Percentiles rank a stretch among this genome's conserved stretches.
phyloP scores from a whole-genome alignment of 2,329 filamentous ascomycete genomes.

The Aspergillus calidoustus region DNA sequence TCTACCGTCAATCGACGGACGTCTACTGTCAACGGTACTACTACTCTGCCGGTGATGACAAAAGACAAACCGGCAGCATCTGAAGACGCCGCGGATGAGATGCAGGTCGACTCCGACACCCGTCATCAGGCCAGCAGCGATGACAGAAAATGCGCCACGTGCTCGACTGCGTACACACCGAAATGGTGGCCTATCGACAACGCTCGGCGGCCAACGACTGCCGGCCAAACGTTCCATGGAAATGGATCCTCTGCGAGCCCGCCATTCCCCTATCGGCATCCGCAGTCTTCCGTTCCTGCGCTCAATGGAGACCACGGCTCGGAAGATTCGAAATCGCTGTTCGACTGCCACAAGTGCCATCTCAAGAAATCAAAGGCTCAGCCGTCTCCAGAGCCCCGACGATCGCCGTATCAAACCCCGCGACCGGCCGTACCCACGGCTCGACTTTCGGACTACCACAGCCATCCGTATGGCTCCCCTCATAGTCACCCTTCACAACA shows the following conservation, averaged over 20 bases:
- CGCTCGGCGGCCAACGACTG: slow-evolving; percentile 56
- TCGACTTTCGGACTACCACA: slow-evolving; percentile 36
- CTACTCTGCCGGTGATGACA: slow-evolving; percentile 21
- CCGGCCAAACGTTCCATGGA: slow-evolving; percentile 54
- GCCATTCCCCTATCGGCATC: slow-evolving; percentile 32
- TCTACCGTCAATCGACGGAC: slow-evolving; percentile 55
- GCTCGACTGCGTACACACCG: slow-evolving; percentile 47
- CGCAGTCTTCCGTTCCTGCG: slow-evolving; percentile 31
- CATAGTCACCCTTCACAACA: slow-evolving; percentile 32
- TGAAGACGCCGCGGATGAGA: slow-evolving; percentile 33
- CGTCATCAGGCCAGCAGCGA: slow-evolving; percentile 25
- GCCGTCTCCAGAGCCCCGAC: slow-evolving; percentile 39
- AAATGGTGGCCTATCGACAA: slow-evolving; percentile 66
- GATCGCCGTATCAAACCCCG: slow-evolving; percentile 39
- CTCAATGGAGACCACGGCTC: slow-evolving; percentile 35
- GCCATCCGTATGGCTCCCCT: slow-evolving; percentile 37
- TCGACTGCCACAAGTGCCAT: slow-evolving; percentile 77
- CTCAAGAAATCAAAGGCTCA: slow-evolving; percentile 47
- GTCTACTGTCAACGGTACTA: slow-evolving; percentile 56
- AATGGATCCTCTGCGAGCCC: slow-evolving; percentile 31
- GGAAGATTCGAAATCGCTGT: slow-evolving; percentile 49
- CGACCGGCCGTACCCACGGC: slow-evolving; percentile 41
- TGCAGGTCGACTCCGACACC: slow-evolving; percentile 38
- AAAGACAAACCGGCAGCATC: slow-evolving; percentile 33
- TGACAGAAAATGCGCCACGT: slow-evolving; percentile 45